Evolutionary conservation across 371 early-diverging fungal genomes (phyloP), one percentile per base, ranked within the genome.

Genomic region (Lichtheimia ornata): DNA sequence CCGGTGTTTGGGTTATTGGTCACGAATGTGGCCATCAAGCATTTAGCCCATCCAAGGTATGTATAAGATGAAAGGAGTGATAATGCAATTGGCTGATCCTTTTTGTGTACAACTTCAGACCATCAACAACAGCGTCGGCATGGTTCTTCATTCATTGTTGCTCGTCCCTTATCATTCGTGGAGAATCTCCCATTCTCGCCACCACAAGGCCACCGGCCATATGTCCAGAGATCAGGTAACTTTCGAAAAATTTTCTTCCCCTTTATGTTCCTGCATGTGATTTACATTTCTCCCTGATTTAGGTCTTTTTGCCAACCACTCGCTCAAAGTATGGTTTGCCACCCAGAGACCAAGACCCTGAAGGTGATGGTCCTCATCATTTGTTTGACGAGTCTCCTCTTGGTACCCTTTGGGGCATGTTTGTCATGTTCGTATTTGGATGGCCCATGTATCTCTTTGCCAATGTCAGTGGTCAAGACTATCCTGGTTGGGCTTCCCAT

Each of bases 1-100:
- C 94, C 25, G 95, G 95, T 25, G 55, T 92, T 57, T 95, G 95
- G 95, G 93, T 94, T 24, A 81, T 94, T 56, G 95, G 93, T 41
- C 95, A 95, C 67, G 94, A 91, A 71, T 87, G 90, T 65, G 95
- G 94, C 9, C 95, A 94, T 71, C 90, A 88, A 55, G 86, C 90
- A 4, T 95, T 92, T 81, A 90, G 91, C 18, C 80, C 87, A 61
- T 85, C 86, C 81, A 84, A 83, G 66, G 76, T 72, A 65, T 28
- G 6, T 14, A 53, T 60, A 44, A 58, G 20, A 50, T 13, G 7
- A 47, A 5, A 17, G 1, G 18, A 45, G 14, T 5, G 47, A 47
- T n/a, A 0, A 47, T 57, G 55, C 12, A 30, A 47, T 40, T 17
- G n/a, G 13, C 54, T 43, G 5, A 20, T 47, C 15, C 15, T 45